Evolutionary conservation across 352 stramenopile species (phyloP), one percentile per base, ranked within the genome.

Genomic region (Pythium aquatile): DNA sequence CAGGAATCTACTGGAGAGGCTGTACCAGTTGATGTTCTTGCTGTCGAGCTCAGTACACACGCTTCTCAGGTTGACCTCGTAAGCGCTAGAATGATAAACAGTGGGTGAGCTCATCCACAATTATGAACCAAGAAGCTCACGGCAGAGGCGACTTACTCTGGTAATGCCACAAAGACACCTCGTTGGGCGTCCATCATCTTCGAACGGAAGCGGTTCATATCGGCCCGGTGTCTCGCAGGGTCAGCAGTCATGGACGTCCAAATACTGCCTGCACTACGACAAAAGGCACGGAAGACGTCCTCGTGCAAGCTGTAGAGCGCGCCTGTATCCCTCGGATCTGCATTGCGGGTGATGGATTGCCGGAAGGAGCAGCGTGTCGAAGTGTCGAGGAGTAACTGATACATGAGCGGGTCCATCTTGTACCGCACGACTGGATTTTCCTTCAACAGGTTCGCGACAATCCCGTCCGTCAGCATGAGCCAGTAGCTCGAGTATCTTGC

Each of bases 201-300:
- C 6, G 55, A 13, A 32, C 81, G 60, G 13, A 85, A 81, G 8
- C 66, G 64, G 17, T 75, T 75, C 57, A 79, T 75, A 3, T 78
- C 68, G 5, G 59, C 52, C 8, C 71, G 61, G 48, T 77, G 17
- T 20, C 58, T 5, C 6, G 32, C 3, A 11, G 54, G 52, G 24
- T 77, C 55, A 13, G 5, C 35, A 46, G 29, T 53, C n/a, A 81
- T 58, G 3, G 24, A 47, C 6, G 55, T 53, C 83, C 85, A 92
- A 47, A 76, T 75, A 4, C 53, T 39, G 3, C 81, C 73, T 17
- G 72, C 69, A 65, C 70, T 79, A 58, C 58, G 67, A 42, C 79
- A 90, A 55, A 94, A 89, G 11, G 72, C 69, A 62, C 81, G 73
- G 62, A 92, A 94, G 5, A 91, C 40, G 51, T 90, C 67, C 40